Percentiles rank a stretch among this genome's conserved stretches.
Conservation (phyloP, 305 asterid genomes). For the Plantago lanceolata region DNA sequence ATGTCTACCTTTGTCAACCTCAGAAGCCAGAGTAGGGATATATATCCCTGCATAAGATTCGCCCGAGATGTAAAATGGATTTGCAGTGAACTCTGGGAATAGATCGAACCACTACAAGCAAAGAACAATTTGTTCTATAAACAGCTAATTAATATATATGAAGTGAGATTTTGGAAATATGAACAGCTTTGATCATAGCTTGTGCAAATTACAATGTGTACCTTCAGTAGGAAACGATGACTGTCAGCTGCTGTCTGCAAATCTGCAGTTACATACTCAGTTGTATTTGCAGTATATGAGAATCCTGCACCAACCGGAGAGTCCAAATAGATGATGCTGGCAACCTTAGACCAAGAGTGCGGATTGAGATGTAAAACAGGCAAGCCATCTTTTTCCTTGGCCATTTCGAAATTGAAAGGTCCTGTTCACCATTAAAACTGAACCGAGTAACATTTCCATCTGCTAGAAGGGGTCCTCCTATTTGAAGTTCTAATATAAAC, state of each 20-base stretch:
- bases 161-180: not conserved
- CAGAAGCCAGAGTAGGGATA: slow-evolving; percentile 47
- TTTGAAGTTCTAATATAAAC: no score
- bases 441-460: not conserved
- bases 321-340: slow-evolving; percentile 54
- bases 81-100: slow-evolving; percentile 42
- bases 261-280: slow-evolving; percentile 34
- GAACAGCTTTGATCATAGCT: not conserved
- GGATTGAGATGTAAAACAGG: slow-evolving; percentile 55
- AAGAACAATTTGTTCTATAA: not conserved
- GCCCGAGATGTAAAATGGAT: slow-evolving; percentile 45
- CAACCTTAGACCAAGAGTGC: slow-evolving; percentile 59
- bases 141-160: not conserved
- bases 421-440: slow-evolving; percentile 31
- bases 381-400: slow-evolving; percentile 32
- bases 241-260: slow-evolving; percentile 49
- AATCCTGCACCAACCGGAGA: slow-evolving; percentile 59
- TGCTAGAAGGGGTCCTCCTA: not conserved
- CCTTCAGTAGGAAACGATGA: slow-evolving; percentile 60
- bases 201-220: slow-evolving; percentile 3
- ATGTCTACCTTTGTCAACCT: slow-evolving; percentile 36
- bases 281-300: slow-evolving; percentile 33
- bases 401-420: slow-evolving; percentile 57
- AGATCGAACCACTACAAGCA: slow-evolving; percentile 42
- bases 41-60: slow-evolving; percentile 60